These are phyloP conservation scores for Cynanchum wilfordii DNA, from an alignment of 257 asterid genomes.

Conservation along the genomic window DNA sequence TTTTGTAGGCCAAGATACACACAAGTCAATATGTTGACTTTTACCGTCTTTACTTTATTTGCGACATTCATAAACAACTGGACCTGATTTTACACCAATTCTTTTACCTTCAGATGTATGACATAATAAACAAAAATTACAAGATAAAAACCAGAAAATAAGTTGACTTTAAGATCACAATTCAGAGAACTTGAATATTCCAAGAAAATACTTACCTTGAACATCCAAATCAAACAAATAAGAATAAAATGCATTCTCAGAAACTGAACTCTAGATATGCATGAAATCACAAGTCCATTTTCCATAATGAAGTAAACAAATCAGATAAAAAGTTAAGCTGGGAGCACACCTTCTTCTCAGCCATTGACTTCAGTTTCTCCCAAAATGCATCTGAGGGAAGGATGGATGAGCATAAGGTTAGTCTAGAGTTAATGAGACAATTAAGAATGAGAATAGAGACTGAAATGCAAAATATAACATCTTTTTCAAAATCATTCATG, in stretches of 20 bases:
- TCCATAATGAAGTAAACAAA: neutral
- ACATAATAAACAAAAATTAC: neutral
- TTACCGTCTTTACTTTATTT: neutral
- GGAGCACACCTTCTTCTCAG: conserved; percentile 10
- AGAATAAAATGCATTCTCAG: neutral
- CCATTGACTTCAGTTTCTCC: conserved; percentile 3
- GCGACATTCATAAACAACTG: neutral
- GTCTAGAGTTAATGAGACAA: neutral
- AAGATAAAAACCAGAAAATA: neutral
- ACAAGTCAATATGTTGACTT: neutral
- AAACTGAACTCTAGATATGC: neutral
- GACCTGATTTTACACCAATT: too few species aligned
- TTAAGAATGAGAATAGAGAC: neutral
- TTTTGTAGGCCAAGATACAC: neutral
- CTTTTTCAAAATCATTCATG: neutral
- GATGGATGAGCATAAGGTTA: neutral
- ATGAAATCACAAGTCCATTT: neutral
- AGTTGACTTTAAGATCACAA: neutral
- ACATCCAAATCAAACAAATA: neutral
- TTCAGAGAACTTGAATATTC: neutral
- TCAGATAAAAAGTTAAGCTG: neutral
- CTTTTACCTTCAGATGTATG: neutral
- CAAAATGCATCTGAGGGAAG: conserved; percentile 5
- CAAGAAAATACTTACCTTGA: neutral
- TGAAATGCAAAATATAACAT: neutral